Conservation (phyloP, 225 moss, liverwort and hornwort species). For the Rhytidiadelphus loreus region DNA sequence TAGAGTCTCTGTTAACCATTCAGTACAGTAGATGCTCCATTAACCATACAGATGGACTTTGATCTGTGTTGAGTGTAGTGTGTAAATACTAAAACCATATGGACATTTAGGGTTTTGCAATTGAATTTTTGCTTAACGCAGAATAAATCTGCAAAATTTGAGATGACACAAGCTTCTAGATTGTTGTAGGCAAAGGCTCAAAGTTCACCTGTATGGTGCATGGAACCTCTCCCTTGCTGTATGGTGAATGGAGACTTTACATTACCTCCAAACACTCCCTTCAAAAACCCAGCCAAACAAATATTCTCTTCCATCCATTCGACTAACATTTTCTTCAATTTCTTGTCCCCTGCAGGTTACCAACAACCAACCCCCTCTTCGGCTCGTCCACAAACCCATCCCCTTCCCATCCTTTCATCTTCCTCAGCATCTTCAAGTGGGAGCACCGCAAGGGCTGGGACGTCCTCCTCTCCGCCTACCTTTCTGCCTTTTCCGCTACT, state of each 20-base stretch:
- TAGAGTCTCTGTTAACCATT: neutral
- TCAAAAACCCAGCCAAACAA: neutral
- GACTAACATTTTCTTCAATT: neutral
- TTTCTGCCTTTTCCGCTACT: conserved; percentile 25
- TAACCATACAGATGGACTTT: neutral
- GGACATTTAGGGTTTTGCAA: neutral
- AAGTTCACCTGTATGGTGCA: neutral
- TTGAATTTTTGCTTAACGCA: neutral
- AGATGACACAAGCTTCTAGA: neutral
- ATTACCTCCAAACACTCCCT: neutral
- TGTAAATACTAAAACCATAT: neutral
- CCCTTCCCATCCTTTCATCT: neutral
- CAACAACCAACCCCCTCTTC: neutral
- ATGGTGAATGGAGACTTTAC: neutral
- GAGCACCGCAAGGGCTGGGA: conserved; percentile 56
- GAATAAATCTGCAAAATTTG: neutral
- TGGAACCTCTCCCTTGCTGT: neutral
- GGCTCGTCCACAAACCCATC: neutral
- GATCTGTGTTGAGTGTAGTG: neutral
- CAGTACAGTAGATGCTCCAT: neutral
- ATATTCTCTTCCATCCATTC: neutral
- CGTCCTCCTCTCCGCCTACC: conserved; percentile 32
- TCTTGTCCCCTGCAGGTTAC: neutral
- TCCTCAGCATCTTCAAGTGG: conserved; percentile 57
- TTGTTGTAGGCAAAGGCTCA: neutral